A percentile compares a stretch with the other conserved stretches of the same genome.
Conservation (phyloP, 805 yeast genomes). For the Saccharomycopsis sp. region DNA sequence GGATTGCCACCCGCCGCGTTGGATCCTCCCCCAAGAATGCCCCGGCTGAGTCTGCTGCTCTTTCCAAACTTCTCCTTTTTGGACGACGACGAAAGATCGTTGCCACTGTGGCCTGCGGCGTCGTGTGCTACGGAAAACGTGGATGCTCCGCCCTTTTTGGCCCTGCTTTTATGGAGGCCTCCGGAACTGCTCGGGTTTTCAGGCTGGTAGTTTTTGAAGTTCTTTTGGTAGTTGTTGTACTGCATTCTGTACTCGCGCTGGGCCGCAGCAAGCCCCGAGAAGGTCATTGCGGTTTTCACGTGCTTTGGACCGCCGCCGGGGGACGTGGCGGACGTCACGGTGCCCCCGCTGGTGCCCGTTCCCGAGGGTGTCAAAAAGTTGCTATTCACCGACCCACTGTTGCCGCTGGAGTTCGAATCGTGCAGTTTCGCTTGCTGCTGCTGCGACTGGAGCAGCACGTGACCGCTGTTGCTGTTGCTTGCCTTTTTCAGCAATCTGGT, state of each 20-base stretch:
- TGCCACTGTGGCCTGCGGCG: neutral
- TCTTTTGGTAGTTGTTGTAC: neutral
- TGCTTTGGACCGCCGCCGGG: neutral
- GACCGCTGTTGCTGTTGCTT: neutral
- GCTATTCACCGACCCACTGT: neutral
- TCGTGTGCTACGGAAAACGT: neutral
- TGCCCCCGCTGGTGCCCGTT: neutral
- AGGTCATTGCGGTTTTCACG: neutral
- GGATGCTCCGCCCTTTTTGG: neutral
- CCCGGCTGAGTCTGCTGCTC: neutral
- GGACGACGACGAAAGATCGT: neutral
- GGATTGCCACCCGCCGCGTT: neutral
- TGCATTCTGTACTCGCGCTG: neutral
- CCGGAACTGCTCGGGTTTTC: neutral
- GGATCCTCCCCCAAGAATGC: too few relatives aligned
- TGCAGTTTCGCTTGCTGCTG: neutral
- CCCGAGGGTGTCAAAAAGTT: neutral
- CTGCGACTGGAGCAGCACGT: neutral
- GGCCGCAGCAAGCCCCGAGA: neutral
- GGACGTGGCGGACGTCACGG: neutral
- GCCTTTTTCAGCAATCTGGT: neutral
- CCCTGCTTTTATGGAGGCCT: neutral
- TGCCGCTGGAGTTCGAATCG: neutral
- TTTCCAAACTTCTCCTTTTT: neutral
- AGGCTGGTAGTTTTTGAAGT: neutral